Conservation (phyloP, 805 yeast species). For the Candida tibetensis region DNA sequence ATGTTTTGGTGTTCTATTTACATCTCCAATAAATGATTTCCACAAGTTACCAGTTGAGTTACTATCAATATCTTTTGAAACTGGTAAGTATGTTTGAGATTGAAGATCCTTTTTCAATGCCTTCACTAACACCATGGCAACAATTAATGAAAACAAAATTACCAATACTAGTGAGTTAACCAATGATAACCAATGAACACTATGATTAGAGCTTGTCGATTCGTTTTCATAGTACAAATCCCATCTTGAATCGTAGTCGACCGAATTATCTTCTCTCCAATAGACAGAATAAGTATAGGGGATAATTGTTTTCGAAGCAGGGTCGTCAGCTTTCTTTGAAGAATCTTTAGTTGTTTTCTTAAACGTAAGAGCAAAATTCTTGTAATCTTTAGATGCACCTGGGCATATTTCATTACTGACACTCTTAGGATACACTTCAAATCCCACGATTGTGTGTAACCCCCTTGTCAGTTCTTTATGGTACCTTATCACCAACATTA, state of each 20-base stretch:
- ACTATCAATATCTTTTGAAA: constrained; percentile 6
- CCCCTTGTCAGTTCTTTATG: constrained; percentile 43
- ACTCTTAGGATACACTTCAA: constrained; percentile 85
- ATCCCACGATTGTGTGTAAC: constrained; percentile 70
- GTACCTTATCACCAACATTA: constrained; percentile 75
- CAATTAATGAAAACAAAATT: constrained; percentile 57
- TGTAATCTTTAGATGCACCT: constrained; percentile 60
- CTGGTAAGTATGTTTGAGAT: constrained; percentile 13
- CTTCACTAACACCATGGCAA: constrained; percentile 59
- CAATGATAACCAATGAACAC: constrained; percentile 76
- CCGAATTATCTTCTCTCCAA: constrained; percentile 77
- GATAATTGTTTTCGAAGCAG: constrained; percentile 41
- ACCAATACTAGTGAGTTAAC: constrained; percentile 69
- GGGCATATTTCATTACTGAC: constrained; percentile 70
- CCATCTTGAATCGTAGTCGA: constrained; percentile 72
- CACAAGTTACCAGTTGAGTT: constrained; percentile 27
- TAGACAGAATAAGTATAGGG: constrained; percentile 84
- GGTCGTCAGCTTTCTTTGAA: constrained; percentile 18
- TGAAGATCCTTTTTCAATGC: constrained; percentile 53
- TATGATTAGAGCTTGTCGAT: constrained; percentile 37
- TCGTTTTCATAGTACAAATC: constrained; percentile 62
- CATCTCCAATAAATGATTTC: constrained; percentile 54
- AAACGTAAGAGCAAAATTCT: constrained; percentile 52
- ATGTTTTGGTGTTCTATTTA: constrained; percentile 49
- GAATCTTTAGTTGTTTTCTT: constrained; percentile 13